Evolutionary conservation across 1,284 basidiomycete species (phyloP), one percentile per base, ranked within the genome.

Genomic region (Apiotrichum mycotoxinovorans): DNA sequence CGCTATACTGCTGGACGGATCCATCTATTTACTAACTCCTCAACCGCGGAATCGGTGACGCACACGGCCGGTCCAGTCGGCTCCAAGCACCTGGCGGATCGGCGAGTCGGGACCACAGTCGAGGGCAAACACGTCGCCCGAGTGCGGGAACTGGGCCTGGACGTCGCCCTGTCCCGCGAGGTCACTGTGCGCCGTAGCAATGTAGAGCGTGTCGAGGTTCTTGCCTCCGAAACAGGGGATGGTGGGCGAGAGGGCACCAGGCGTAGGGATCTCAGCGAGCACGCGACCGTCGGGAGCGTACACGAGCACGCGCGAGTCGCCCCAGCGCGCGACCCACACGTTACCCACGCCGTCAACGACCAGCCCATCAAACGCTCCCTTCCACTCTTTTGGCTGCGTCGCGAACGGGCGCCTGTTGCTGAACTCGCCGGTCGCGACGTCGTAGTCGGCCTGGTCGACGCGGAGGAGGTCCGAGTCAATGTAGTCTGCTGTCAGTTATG

Each of bases 271-370:
- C 42, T 66, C 56, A 11, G 56, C 61, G 18, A 74, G 60, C 26
- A 74, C 52, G 51, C 62, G 57, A 10, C 77, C 77, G 17, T 69
- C 59, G 0, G 73, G 71, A 1, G 53, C 52, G 56, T 68, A 73
- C 22, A 69, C 66, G n/a, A 78, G 59, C 9, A 77, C 65, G 37
- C 71, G 62, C 14, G 60, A 54, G 49, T 76, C 72, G 37, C 65
- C 67, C 75, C 76, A 78, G 46, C 73, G 56, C 7, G 73, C 74
- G 3, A 66, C 71, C 74, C 74, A 78, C 5, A 78, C 55, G 46
- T 73, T 74, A 11, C 74, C 77, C 0, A 64, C 51, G 1, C 67
- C 69, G 51, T 78, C 77, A 37, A 74, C 65, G 23, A 69, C 68
- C 11, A 78, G 61, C 1, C 77, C 76, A 55, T 78, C 77, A 34